Conservation (phyloP, 2,329 filamentous ascomycete genomes). For the Pseudocercospora pini-densiflorae region DNA sequence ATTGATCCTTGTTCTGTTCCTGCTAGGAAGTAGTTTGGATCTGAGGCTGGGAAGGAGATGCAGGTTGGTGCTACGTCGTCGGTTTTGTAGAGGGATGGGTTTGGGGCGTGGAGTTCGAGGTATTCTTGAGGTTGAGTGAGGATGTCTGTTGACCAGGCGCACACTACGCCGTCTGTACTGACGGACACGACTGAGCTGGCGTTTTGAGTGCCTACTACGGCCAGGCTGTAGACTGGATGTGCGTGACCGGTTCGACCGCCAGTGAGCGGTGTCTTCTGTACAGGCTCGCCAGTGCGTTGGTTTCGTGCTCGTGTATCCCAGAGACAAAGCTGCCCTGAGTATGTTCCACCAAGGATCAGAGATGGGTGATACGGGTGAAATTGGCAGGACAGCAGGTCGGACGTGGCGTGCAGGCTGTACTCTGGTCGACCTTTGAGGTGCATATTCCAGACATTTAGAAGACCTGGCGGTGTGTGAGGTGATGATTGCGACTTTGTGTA, state of each 20-base stretch:
- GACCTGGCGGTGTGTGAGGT: conserved; percentile 88
- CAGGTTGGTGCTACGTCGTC: conserved; percentile 95
- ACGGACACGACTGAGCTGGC: conserved; percentile 98
- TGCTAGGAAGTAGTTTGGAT: conserved; percentile 96
- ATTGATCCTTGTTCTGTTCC: conserved; percentile 97
- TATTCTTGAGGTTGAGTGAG: conserved; percentile 95
- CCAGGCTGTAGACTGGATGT: conserved; percentile 92
- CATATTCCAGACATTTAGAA: conserved; percentile 96
- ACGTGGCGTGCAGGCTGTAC: conserved; percentile 95
- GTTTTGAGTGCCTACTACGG: conserved; percentile 97
- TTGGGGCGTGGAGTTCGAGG: conserved; percentile 83
- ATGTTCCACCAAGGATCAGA: conserved; percentile 92
- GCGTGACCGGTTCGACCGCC: conserved; percentile 81
- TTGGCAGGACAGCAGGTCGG: conserved; percentile 91
- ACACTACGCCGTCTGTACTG: conserved; percentile 95
- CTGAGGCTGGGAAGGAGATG: conserved; percentile 91
- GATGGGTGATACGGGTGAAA: conserved; percentile 99
- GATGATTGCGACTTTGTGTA: conserved; percentile 75
- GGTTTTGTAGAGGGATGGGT: conserved; percentile 70
- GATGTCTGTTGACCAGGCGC: conserved; percentile 98
- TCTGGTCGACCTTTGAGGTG: conserved; percentile 94
- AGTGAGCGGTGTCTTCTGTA: conserved; percentile 94
- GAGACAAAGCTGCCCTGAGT: conserved; percentile 92
- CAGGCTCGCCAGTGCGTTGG: conserved; percentile 68
- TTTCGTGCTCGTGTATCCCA: conserved; percentile 91